Evolutionary conservation across 2,329 filamentous ascomycete species (phyloP).

Genomic region (Nothophaeocryptopus gaeumannii): DNA sequence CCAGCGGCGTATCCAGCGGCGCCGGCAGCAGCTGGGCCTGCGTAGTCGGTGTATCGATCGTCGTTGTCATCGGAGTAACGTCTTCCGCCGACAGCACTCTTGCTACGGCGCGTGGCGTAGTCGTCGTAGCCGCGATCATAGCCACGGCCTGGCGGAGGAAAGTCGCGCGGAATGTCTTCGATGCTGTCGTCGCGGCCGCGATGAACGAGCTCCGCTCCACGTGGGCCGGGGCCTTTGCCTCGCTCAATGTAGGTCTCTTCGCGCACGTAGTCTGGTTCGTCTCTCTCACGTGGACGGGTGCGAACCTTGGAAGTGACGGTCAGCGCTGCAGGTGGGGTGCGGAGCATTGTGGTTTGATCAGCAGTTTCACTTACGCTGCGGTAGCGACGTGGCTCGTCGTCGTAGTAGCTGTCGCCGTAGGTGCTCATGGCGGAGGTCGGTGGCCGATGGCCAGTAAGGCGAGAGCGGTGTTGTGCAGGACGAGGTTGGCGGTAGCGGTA

Average conservation of each 20-base stretch:
- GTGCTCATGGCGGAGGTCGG: conserved; percentile 43
- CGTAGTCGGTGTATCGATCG: conserved; percentile 54
- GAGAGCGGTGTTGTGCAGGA: conserved; percentile 9
- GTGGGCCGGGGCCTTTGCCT: conserved; percentile 42
- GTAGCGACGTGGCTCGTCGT: conserved; percentile 47
- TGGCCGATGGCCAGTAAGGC: conserved; percentile 5
- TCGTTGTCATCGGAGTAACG: conserved; percentile 51
- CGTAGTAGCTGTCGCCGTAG: conserved; percentile 49
- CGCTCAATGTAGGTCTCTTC: conserved; percentile 51
- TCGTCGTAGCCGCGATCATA: conserved; percentile 40
- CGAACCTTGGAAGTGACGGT: conserved; percentile 26
- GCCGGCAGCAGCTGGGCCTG: conserved; percentile 43
- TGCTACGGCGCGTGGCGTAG: conserved; percentile 55
- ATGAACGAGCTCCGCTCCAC: conserved; percentile 47
- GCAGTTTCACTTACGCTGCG: conserved; percentile 28
- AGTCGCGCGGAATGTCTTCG: conserved; percentile 81
- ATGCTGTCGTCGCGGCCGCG: conserved; percentile 71
- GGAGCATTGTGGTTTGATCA: neutral
- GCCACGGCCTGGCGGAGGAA: conserved; percentile 61
- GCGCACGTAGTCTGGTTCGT: conserved; percentile 51
- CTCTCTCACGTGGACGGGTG: conserved; percentile 44
- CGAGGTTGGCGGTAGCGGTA: conserved; percentile 2
- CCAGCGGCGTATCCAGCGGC: conserved; percentile 38
- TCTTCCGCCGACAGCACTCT: conserved; percentile 55
- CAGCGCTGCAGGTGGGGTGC: neutral